Evolutionary conservation across 208 protist genomes (phyloP).

Genomic region (Trypanosoma caninum): DNA sequence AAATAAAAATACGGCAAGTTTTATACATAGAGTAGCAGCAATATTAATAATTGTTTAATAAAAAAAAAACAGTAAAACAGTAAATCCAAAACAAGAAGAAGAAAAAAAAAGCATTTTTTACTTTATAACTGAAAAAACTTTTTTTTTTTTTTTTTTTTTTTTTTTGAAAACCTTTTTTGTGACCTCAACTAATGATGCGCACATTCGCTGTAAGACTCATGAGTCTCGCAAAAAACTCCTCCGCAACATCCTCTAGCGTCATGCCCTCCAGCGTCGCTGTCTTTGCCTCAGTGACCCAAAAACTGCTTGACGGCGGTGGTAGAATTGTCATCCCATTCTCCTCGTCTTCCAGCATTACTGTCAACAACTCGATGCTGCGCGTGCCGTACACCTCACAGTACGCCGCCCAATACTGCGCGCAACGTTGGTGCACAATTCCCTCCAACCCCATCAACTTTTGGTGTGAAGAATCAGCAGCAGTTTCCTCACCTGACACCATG

Average conservation of each 20-base stretch:
- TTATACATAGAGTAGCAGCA: not conserved
- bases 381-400: constrained; percentile 81
- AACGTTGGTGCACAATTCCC: constrained; percentile 42
- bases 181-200: constrained; percentile 39
- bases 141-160: constrained; percentile 3
- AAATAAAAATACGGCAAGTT: not conserved
- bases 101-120: constrained; percentile 1
- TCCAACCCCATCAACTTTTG: constrained; percentile 21
- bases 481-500: not conserved
- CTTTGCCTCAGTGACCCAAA: constrained; percentile 43
- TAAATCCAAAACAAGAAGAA: not conserved
- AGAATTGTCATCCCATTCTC: constrained; percentile 34
- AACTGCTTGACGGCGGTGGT: constrained; percentile 44
- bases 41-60: not conserved
- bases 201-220: constrained; percentile 36
- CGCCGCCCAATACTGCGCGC: constrained; percentile 62
- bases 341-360: constrained; percentile 55
- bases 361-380: constrained; percentile 37
- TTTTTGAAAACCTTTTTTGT: not conserved
- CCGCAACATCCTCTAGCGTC: constrained; percentile 36
- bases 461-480: not conserved
- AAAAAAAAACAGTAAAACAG: constrained; percentile 5
- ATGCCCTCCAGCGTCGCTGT: constrained; percentile 46
- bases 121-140: not conserved
- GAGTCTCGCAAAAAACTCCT: constrained; percentile 49